A percentile compares a stretch with the other conserved stretches of the same genome.
phyloP scores from a whole-genome alignment of 139 green algal species.

The Coccomyxa sp. region DNA sequence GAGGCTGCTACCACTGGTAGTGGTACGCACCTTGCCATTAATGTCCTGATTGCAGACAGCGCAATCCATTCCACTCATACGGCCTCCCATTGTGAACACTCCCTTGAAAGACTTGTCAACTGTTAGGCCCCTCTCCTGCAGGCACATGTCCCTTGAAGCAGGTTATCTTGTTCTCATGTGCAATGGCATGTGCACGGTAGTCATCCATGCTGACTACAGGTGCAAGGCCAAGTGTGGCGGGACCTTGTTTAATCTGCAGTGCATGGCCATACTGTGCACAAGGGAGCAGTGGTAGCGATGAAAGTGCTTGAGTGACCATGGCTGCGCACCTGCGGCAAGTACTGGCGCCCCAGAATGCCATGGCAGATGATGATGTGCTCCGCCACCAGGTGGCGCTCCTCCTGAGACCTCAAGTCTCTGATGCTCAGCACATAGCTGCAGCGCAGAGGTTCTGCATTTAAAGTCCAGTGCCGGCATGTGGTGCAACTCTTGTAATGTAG shows the following conservation, averaged over 20 bases:
- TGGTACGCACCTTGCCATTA: slow-evolving; percentile 1
- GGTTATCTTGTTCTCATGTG: not conserved
- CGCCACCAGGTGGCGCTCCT: not conserved
- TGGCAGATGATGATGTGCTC: not conserved
- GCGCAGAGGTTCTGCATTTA: not conserved
- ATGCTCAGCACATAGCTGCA: not conserved
- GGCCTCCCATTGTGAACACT: not conserved
- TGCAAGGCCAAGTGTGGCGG: too few relatives aligned
- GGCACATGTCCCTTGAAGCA: not conserved
- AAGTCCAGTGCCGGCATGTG: too few relatives aligned
- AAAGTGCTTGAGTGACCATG: too few relatives aligned
- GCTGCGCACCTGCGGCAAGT: not conserved
- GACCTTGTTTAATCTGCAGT: not conserved
- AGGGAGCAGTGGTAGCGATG: not conserved
- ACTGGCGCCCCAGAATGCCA: not conserved
- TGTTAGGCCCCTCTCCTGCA: not conserved
- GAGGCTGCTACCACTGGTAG: too few relatives aligned
- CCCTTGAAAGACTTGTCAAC: not conserved
- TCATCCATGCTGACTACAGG: not conserved
- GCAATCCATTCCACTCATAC: not conserved
- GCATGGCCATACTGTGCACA: not conserved
- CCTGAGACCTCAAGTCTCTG: not conserved
- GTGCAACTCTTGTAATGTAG: too few relatives aligned
- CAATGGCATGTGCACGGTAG: not conserved
- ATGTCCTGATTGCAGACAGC: not conserved